These are phyloP conservation scores for Chlorella sorokiniana DNA, from an alignment of 139 green algal species.

Conservation along the genomic window DNA sequence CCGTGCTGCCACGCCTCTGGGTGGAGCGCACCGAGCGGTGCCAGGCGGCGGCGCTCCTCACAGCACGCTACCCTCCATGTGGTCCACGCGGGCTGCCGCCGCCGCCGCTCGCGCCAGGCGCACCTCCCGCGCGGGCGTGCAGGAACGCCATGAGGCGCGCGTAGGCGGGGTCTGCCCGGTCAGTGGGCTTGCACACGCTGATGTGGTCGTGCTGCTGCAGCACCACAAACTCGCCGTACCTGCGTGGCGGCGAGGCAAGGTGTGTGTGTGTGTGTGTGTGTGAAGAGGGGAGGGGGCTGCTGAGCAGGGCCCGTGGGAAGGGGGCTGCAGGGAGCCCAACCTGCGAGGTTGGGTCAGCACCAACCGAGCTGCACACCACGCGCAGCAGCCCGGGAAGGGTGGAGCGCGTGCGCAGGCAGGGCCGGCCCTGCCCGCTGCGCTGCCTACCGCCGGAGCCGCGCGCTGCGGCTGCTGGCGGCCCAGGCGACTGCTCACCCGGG, in stretches of 20 bases:
- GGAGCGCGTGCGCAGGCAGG: no score
- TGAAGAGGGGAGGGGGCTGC: background rate
- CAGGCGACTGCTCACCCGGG: slow-evolving; percentile 54
- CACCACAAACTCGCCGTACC: slow-evolving; percentile 71
- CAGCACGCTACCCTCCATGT: slow-evolving; percentile 3
- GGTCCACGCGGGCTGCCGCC: background rate
- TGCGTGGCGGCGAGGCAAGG: background rate
- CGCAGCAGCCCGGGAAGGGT: no score
- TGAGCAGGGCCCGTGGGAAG: no score
- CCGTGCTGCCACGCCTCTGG: no score
- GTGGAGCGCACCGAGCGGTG: no score
- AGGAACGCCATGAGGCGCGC: slow-evolving; percentile 43
- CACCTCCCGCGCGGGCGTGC: background rate
- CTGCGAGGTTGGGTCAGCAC: no score
- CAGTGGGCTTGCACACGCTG: slow-evolving; percentile 71
- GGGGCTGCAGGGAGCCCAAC: no score
- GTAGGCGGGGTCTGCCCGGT: slow-evolving; percentile 45
- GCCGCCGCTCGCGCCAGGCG: background rate
- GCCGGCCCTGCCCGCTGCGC: no score
- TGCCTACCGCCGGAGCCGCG: no score
- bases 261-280: background rate
- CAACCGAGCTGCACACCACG: no score
- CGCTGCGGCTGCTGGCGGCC: no score
- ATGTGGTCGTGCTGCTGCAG: slow-evolving; percentile 78
- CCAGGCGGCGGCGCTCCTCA: no score